A percentile compares a stretch with the other conserved stretches of the same genome.
These are phyloP conservation scores for Geotrichum citri-aurantii DNA, from an alignment of 1,139 yeast genomes.

Conservation along the genomic window DNA sequence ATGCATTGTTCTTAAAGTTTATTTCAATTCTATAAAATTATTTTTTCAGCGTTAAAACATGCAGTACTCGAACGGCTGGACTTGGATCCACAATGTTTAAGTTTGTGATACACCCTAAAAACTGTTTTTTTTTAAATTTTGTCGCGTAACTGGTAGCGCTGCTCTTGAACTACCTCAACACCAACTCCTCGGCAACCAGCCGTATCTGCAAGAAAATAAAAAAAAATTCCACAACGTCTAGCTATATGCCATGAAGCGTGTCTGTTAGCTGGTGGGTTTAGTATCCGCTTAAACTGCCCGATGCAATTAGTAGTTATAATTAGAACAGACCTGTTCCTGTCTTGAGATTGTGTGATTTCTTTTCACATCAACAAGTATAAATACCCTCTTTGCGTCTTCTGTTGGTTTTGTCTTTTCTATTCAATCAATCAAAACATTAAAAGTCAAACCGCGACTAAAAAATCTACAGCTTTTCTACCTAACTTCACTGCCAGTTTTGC, in stretches of 20 bases:
- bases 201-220: background rate
- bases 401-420: background rate
- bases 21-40: background rate
- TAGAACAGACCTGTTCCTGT: no score
- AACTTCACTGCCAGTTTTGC: no score
- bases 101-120: background rate
- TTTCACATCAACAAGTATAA: background rate
- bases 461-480: no score
- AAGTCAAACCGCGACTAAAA: background rate
- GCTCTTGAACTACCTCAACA: no score
- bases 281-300: background rate
- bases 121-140: no score
- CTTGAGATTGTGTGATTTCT: no score
- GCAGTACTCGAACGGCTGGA: background rate
- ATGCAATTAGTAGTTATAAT: background rate
- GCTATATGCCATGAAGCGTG: no score
- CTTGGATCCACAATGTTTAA: background rate
- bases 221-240: background rate
- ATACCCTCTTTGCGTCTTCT: background rate
- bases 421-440: background rate
- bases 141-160: no score
- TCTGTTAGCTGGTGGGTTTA: no score
- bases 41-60: no score
- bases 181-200: background rate
- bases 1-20: background rate